Base-by-base conservation (phyloP, 495 filamentous ascomycete genomes). In the Patellaria atrata region DNA sequence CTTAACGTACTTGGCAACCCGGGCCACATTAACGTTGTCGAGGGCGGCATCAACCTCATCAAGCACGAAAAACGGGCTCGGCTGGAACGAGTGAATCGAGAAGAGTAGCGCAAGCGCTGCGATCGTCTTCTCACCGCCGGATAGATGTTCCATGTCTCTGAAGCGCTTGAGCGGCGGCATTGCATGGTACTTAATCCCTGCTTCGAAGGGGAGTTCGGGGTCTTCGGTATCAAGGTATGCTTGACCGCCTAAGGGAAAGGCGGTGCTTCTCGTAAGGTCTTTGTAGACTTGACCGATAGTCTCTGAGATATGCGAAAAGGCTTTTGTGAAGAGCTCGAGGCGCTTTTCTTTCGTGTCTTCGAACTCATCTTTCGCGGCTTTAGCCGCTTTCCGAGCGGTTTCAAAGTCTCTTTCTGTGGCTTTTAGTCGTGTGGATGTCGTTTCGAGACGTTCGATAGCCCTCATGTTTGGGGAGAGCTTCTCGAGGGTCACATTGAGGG, bases 121-220 rank as follows among this genome's bases (percentile, higher is more conserved):
- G 77, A 99, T 99, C 10, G 91, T 94, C 70, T 96, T 96, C 62
- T 99, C 89, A 35, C 89, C 89, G 44, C 89, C 89, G 8, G 82
- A 92, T 15, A 99, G 70, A 52, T 93, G 87, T 57, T 96, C 89
- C 89, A 99, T 96, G 58, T 96, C 91, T 23, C 89, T 72, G 74
- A 96, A 99, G 34, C 89, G 85, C 62, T 99, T 99, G 37, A 93
- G 72, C 5, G 89, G 89, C 16, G 89, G 89, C 86, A 94, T 96
- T 45, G 91, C 89, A 56, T 94, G 83, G 58, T 96, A 99, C 45
- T 91, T 92, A 59, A 99, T 82, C 14, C 89, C 89, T 32, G 78
- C 79, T 0, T 92, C 71, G 59, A 93, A 96, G 0, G 89, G 91
- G 48, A 82, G 77, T 46, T 87, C 82, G 19, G 74, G 77, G 57